Conservation (phyloP, 2,329 filamentous ascomycete species). For the Aspergillus fijiensis region DNA sequence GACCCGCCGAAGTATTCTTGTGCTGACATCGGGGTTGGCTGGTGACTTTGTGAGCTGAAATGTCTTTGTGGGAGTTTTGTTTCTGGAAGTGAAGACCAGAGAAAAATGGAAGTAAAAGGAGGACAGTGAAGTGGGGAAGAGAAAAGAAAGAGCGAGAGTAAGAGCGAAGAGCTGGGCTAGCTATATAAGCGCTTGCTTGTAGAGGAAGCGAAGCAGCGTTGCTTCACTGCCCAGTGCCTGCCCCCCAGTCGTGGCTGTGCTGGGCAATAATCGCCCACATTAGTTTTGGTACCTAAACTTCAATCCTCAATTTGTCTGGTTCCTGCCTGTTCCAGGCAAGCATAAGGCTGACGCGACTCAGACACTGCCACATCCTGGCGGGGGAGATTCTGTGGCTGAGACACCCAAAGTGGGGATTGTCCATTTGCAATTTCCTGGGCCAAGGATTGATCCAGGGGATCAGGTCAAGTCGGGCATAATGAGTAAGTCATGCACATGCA, state of each 20-base stretch:
- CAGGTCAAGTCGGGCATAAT: too few relatives aligned
- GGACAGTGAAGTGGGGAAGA: neutral
- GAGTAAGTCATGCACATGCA: too few relatives aligned
- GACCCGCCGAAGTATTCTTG: constrained; percentile 5
- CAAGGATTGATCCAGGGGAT: neutral
- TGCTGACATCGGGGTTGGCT: neutral
- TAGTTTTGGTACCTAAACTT: neutral
- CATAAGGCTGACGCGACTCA: neutral
- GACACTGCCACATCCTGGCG: neutral
- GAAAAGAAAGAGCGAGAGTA: neutral
- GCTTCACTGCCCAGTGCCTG: neutral
- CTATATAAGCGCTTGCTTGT: too few relatives aligned
- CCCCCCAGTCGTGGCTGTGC: neutral
- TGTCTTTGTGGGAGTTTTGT: too few relatives aligned
- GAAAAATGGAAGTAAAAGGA: too few relatives aligned
- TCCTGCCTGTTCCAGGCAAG: neutral
- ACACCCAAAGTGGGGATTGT: neutral
- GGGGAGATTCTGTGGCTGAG: neutral
- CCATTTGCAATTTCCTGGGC: too few relatives aligned
- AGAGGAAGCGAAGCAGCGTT: too few relatives aligned
- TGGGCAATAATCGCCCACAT: neutral
- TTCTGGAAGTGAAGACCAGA: too few relatives aligned
- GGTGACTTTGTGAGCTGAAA: neutral
- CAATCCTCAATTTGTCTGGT: neutral
- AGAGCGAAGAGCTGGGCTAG: too few relatives aligned